Percentiles rank a stretch among this genome's conserved stretches.
Evolutionary conservation across 495 filamentous ascomycete genomes (phyloP).

Genomic region (Penicillium daleae): DNA sequence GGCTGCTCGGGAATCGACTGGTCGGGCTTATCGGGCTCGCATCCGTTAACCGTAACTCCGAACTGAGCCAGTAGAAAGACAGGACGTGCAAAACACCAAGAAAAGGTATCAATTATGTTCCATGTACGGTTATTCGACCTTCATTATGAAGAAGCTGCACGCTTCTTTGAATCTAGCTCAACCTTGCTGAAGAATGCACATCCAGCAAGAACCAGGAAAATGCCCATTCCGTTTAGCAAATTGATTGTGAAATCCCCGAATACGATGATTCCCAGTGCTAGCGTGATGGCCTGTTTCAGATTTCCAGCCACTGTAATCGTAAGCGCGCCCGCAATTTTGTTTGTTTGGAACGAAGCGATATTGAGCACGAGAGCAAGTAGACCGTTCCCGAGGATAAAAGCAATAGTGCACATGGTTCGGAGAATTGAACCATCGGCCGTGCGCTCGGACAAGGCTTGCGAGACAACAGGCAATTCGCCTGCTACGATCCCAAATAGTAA

Average conservation of each 20-base stretch:
- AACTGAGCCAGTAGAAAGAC: background rate
- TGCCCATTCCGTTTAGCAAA: slow-evolving; percentile 21
- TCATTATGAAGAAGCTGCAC: slow-evolving; percentile 2
- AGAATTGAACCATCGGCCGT: slow-evolving; percentile 9
- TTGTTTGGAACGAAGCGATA: slow-evolving; percentile 24
- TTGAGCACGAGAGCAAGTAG: slow-evolving; percentile 22
- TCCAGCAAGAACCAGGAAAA: slow-evolving; percentile 19
- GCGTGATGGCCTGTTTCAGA: slow-evolving; percentile 23
- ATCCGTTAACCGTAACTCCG: background rate
- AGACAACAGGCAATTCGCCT: slow-evolving; percentile 17
- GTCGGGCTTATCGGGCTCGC: slow-evolving; percentile 1
- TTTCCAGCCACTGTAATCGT: slow-evolving; percentile 25
- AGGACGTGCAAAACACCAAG: background rate
- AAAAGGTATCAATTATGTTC: background rate
- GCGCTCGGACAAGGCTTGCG: slow-evolving; percentile 16
- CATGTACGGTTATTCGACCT: background rate
- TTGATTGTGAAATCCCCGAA: slow-evolving; percentile 23
- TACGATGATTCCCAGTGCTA: slow-evolving; percentile 21
- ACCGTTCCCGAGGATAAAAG: slow-evolving; percentile 22
- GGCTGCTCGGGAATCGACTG: background rate
- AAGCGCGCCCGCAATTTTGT: slow-evolving; percentile 24
- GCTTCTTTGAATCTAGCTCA: slow-evolving; percentile 24
- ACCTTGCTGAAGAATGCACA: slow-evolving; percentile 24
- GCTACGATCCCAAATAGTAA: slow-evolving; percentile 16
- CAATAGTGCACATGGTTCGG: slow-evolving; percentile 7